Evolutionary conservation across 352 stramenopile species (phyloP).

Genomic region (Pythium monospermum): DNA sequence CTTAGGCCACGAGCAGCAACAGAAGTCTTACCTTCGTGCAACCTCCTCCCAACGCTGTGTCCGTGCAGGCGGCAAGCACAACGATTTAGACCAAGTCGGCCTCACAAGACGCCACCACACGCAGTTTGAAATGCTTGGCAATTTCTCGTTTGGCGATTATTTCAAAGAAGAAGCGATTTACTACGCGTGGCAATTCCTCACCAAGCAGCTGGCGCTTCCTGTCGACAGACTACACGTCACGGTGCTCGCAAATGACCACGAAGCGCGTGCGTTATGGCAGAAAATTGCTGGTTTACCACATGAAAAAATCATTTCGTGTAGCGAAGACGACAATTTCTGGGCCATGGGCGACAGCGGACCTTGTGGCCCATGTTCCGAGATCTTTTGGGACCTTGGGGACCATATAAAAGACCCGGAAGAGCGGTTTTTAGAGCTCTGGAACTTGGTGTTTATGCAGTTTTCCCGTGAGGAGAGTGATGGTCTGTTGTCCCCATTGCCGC

Average conservation of each 20-base stretch:
- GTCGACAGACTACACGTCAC: constrained; percentile 59
- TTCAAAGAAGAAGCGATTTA: constrained; percentile 96
- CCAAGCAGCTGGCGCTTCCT: constrained; percentile 73
- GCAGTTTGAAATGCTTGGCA: constrained; percentile 99
- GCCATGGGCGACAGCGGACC: constrained; percentile 93
- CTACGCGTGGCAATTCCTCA: constrained; percentile 94
- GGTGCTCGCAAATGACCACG: constrained; percentile 57
- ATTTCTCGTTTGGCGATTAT: constrained; percentile 98
- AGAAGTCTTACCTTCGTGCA: constrained; percentile 86
- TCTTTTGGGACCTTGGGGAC: constrained; percentile 91
- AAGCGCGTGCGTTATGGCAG: constrained; percentile 53
- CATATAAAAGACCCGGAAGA: constrained; percentile 78
- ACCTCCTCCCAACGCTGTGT: constrained; percentile 97
- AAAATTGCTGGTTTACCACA: constrained; percentile 47
- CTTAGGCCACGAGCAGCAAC: constrained; percentile 70
- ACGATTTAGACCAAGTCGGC: constrained; percentile 97
- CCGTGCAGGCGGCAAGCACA: constrained; percentile 96
- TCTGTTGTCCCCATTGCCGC: constrained; percentile 77
- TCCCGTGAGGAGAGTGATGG: constrained; percentile 85
- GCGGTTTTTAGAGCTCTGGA: constrained; percentile 93
- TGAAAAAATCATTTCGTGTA: constrained; percentile 51
- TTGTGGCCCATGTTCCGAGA: constrained; percentile 93
- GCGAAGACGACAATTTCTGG: constrained; percentile 96
- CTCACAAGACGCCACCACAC: constrained; percentile 97
- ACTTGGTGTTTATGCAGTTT: constrained; percentile 98